phyloP scores from a whole-genome alignment of 2,329 filamentous ascomycete genomes.

The Colletotrichum sublineola region DNA sequence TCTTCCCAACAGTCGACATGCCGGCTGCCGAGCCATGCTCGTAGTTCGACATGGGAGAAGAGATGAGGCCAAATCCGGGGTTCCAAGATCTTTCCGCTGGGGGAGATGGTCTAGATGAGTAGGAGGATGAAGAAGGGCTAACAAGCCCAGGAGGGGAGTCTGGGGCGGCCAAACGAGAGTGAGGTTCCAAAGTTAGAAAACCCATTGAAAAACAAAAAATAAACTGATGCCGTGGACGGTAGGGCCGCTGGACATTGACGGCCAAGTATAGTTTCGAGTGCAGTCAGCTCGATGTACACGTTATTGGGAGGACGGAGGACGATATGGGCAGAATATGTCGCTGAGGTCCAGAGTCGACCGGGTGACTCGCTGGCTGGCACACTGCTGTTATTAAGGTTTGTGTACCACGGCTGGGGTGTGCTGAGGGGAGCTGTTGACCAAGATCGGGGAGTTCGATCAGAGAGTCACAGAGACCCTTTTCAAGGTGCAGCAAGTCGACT shows the following conservation, averaged over 20 bases:
- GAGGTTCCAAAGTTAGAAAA: conserved; percentile 65
- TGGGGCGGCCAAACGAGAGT: conserved; percentile 63
- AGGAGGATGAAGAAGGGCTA: conserved; percentile 64
- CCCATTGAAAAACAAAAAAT: conserved; percentile 65
- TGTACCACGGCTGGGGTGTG: conserved; percentile 29
- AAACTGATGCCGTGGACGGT: conserved; percentile 17
- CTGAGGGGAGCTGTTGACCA: conserved; percentile 13
- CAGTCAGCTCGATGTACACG: conserved; percentile 2
- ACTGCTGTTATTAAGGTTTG: conserved; percentile 32
- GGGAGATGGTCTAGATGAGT: conserved; percentile 58
- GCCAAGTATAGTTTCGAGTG: conserved; percentile 6
- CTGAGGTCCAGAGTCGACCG: conserved; percentile 8
- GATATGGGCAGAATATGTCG: not conserved
- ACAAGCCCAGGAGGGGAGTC: conserved; percentile 68
- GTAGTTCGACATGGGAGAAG: conserved; percentile 71
- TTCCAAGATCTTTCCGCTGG: conserved; percentile 62
- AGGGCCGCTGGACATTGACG: conserved; percentile 29
- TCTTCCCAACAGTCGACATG: conserved; percentile 57
- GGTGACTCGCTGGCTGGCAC: conserved; percentile 9
- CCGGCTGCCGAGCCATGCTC: conserved; percentile 61
- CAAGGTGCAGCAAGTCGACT: not conserved
- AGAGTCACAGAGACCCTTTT: conserved; percentile 19
- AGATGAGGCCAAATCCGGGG: conserved; percentile 55
- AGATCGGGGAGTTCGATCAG: conserved; percentile 6
- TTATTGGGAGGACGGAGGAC: conserved; percentile 3